A percentile compares a stretch with the other conserved stretches of the same genome.
Evolutionary conservation across 495 filamentous ascomycete species (phyloP).

Genomic region (Xanthoparmelia taractica): DNA sequence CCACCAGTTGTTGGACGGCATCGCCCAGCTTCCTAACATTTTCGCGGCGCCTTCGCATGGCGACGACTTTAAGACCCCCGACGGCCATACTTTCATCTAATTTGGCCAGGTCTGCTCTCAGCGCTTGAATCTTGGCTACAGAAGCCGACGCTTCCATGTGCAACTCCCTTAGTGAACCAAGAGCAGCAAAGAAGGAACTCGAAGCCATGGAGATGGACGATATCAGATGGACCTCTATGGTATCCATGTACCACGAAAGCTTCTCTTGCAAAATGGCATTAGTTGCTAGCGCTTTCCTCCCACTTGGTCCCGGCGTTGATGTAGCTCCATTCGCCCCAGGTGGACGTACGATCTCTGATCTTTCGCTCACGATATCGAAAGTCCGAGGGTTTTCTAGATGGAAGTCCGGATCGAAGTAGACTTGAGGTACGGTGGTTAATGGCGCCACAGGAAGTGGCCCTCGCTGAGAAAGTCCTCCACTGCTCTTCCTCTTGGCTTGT

Average conservation of each 20-base stretch:
- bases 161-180: constrained; percentile 83
- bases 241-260: constrained; percentile 99
- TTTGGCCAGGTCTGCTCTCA: constrained; percentile 68
- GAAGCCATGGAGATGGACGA: constrained; percentile 92
- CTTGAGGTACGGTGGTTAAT: constrained; percentile 78
- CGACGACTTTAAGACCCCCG: constrained; percentile 77
- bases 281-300: constrained; percentile 80
- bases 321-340: constrained; percentile 55
- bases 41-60: constrained; percentile 69
- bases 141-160: constrained; percentile 90
- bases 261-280: constrained; percentile 99
- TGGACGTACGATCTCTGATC: constrained; percentile 76
- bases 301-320: constrained; percentile 43
- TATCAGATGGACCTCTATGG: constrained; percentile 94
- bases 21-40: constrained; percentile 78
- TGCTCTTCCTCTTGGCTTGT: constrained; percentile 42
- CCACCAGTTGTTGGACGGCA: constrained; percentile 72
- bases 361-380: constrained; percentile 94
- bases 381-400: constrained; percentile 92
- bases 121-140: constrained; percentile 71
- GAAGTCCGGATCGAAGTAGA: constrained; percentile 95
- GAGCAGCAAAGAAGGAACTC: constrained; percentile 89
- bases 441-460: constrained; percentile 64
- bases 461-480: constrained; percentile 44
- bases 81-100: constrained; percentile 85